These are phyloP conservation scores for Pterula multifida DNA, from an alignment of 1,284 basidiomycete species.

Conservation along the genomic window DNA sequence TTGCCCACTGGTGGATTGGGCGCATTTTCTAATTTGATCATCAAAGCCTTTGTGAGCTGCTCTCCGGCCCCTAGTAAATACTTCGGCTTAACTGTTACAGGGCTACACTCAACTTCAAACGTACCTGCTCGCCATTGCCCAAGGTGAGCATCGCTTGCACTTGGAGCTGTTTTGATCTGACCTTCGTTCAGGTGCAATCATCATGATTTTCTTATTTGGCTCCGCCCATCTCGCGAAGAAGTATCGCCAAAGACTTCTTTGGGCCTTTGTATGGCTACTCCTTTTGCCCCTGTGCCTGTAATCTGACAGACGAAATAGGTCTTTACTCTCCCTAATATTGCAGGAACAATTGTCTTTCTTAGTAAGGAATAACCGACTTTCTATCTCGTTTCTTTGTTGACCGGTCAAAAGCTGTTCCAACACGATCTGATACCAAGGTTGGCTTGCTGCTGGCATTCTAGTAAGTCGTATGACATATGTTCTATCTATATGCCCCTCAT, in stretches of 20 bases:
- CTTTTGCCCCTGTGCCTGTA: background rate
- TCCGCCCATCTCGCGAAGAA: conserved; percentile 31
- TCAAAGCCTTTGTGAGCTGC: conserved; percentile 28
- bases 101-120: conserved; percentile 38
- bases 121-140: conserved; percentile 38
- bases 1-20: conserved; percentile 40
- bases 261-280: conserved; percentile 20
- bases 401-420: conserved; percentile 21
- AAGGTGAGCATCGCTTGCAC: conserved; percentile 17
- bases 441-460: conserved; percentile 39
- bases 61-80: background rate
- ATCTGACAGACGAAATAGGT: conserved; percentile 15
- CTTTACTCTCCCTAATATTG: conserved; percentile 36
- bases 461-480: conserved; percentile 21
- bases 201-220: conserved; percentile 35
- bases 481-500: background rate
- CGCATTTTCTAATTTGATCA: conserved; percentile 39
- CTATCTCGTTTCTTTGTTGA: background rate
- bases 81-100: conserved; percentile 11
- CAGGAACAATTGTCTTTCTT: conserved; percentile 36
- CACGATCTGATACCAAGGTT: conserved; percentile 28
- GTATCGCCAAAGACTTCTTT: conserved; percentile 30
- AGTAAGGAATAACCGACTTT: conserved; percentile 13
- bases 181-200: conserved; percentile 21
- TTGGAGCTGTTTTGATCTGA: background rate